Evolutionary conservation across 768 basidiomycete species (phyloP).

Genomic region (Pisolithus marmoratus): DNA sequence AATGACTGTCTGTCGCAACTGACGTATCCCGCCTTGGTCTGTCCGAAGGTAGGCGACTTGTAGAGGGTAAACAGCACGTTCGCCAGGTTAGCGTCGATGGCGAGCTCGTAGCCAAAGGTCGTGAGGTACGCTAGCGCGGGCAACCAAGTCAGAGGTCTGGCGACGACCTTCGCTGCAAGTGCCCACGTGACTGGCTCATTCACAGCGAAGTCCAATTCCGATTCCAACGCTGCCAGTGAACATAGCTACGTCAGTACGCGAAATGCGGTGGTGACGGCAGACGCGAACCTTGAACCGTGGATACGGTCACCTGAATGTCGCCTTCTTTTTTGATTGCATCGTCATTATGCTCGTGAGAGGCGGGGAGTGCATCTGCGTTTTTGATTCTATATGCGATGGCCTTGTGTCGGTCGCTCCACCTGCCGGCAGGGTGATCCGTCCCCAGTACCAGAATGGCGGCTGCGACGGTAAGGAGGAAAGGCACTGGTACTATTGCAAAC

Average conservation of each 20-base stretch:
- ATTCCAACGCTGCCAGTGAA: conserved; percentile 14
- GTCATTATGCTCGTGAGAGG: conserved; percentile 18
- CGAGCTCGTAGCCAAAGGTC: conserved; percentile 55
- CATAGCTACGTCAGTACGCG: not conserved
- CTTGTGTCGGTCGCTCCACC: conserved; percentile 44
- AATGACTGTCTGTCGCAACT: conserved; percentile 24
- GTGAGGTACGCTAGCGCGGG: conserved; percentile 48
- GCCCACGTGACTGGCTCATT: conserved; percentile 38
- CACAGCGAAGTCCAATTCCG: conserved; percentile 39
- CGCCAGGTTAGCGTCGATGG: conserved; percentile 49
- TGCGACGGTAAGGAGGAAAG: conserved; percentile 42
- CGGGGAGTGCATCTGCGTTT: conserved; percentile 1
- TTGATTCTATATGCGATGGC: conserved; percentile 25
- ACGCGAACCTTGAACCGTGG: conserved; percentile 1
- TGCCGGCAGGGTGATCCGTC: conserved; percentile 49
- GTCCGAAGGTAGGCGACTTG: conserved; percentile 35
- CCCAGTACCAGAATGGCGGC: conserved; percentile 38
- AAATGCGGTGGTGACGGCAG: not conserved
- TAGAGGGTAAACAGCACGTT: conserved; percentile 38
- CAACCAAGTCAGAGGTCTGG: conserved; percentile 49
- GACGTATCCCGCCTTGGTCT: conserved; percentile 49
- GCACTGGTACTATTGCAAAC: conserved; percentile 53
- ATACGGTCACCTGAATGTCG: conserved; percentile 16
- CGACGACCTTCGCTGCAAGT: conserved; percentile 28
- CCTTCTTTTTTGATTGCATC: conserved; percentile 25